These are phyloP conservation scores for Starmerella floricola DNA, from an alignment of 805 yeast genomes.

Conservation along the genomic window DNA sequence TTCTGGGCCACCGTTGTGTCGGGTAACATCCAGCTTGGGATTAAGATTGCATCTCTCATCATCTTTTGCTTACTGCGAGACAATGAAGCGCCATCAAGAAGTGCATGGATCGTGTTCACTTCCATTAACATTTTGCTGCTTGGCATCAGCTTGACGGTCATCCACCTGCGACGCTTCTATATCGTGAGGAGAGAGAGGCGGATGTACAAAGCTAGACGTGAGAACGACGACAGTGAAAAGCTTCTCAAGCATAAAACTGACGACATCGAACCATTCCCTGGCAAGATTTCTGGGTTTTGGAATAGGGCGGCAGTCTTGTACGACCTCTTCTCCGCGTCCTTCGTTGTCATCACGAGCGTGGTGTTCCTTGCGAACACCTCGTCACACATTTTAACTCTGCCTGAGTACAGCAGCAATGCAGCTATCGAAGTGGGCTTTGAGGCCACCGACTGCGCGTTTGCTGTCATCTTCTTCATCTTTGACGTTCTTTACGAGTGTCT, in stretches of 20 bases:
- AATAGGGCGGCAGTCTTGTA: slow-evolving; percentile 6
- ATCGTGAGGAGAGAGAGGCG: not conserved
- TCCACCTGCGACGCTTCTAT: not conserved
- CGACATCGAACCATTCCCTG: not conserved
- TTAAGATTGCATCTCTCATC: slow-evolving; percentile 14
- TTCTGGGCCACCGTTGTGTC: slow-evolving; percentile 10
- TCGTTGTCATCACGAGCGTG: slow-evolving; percentile 16
- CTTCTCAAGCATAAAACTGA: slow-evolving; percentile 2
- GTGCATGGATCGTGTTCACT: slow-evolving; percentile 16
- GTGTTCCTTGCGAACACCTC: slow-evolving; percentile 18
- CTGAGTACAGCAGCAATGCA: slow-evolving; percentile 5
- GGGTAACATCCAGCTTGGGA: slow-evolving; percentile 14
- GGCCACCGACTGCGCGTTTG: slow-evolving; percentile 18
- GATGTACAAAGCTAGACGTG: not conserved
- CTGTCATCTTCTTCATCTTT: slow-evolving; percentile 19
- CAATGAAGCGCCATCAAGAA: slow-evolving; percentile 6
- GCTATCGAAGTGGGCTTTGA: slow-evolving; percentile 17
- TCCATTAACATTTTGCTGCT: slow-evolving; percentile 14
- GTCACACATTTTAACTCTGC: slow-evolving; percentile 13
- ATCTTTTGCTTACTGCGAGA: slow-evolving; percentile 11
- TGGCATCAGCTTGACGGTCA: slow-evolving; percentile 1
- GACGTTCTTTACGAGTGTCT: slow-evolving; percentile 16
- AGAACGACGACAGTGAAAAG: slow-evolving; percentile 3
- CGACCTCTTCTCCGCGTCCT: slow-evolving; percentile 7
- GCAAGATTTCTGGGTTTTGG: slow-evolving; percentile 7